Base-by-base conservation (phyloP, 2,329 filamentous ascomycete genomes). In the Byssothecium circinans region DNA sequence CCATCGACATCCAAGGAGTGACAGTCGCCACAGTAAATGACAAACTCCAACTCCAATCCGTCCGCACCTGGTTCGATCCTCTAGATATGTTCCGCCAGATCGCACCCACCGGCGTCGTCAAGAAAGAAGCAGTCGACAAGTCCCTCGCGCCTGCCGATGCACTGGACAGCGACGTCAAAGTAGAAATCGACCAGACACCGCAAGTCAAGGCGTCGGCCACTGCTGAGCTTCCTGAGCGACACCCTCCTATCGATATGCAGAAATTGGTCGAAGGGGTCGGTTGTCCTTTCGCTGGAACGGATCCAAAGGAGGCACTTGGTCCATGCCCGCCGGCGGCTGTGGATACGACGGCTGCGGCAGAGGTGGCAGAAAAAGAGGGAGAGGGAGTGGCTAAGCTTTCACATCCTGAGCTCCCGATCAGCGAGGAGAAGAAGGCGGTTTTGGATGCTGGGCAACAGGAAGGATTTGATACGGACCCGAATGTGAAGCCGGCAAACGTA, bases 81-180 rank as follows among this genome's bases (percentile, higher is more conserved):
- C 69, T 85, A 61, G 78, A 83, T 33, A 84, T 87, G 82, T 87
- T 87, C 61, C 74, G 81, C 4, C 83, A 86, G 70, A 86, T 87
- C 41, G 77, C 77, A 1, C 75, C 76, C 0, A 58, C 75, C 12
- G 77, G 78, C 8, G 68, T 77, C 19, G 74, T 78, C 40, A 75
- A 73, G 61, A 77, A 74, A 52, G 68, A 75, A 40, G 58, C 62
- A 5, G 65, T 75, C 36, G 64, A 68, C 33, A 62, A 67, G 47
- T 65, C 62, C 11, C 62, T 75, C 38, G 45, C 53, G 8, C 57
- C 65, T 1, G 56, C 50, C 7, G 62, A 68, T 4, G 61, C 61
- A 3, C 23, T 69, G 4, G 65, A 68, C 18, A 54, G 50, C 41
- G 46, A 47, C 1, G 5, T 14, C 8, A 49, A 46, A 15, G 46